Percentiles rank a stretch among this genome's conserved stretches.
These are phyloP conservation scores for Lasiosphaeria ovina DNA, from an alignment of 495 filamentous ascomycete genomes.

Conservation along the genomic window DNA sequence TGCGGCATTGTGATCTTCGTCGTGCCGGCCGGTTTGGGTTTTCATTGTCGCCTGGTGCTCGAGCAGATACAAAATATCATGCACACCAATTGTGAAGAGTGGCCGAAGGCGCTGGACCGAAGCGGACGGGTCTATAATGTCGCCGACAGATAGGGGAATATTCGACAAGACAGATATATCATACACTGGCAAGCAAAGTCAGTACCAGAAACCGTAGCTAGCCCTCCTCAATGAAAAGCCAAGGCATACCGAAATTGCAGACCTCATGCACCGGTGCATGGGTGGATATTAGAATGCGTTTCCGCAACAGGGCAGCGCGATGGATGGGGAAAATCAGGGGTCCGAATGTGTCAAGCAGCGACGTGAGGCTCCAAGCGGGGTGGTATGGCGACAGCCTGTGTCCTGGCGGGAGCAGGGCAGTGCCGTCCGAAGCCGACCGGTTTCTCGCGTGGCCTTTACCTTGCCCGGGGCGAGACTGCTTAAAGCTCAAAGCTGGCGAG, in stretches of 20 bases:
- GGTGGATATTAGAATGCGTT: slow-evolving; percentile 80
- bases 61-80: slow-evolving; percentile 81
- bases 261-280: slow-evolving; percentile 79
- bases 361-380: slow-evolving; percentile 77
- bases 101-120: slow-evolving; percentile 69
- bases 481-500: slow-evolving; percentile 45
- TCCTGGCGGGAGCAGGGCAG: slow-evolving; percentile 61
- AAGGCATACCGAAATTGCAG: slow-evolving; percentile 78
- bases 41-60: slow-evolving; percentile 46
- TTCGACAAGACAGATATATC: slow-evolving; percentile 87
- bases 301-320: slow-evolving; percentile 81
- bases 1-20: slow-evolving; percentile 21
- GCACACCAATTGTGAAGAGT: slow-evolving; percentile 86
- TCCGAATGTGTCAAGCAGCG: slow-evolving; percentile 77
- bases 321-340: slow-evolving; percentile 89
- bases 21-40: slow-evolving; percentile 20
- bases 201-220: not conserved
- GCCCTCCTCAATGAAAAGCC: not conserved
- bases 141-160: slow-evolving; percentile 61
- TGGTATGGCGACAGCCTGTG: slow-evolving; percentile 76
- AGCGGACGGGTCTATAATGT: slow-evolving; percentile 60
- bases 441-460: slow-evolving; percentile 49
- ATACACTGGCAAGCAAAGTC: slow-evolving; percentile 62
- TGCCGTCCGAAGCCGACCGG: slow-evolving; percentile 59
- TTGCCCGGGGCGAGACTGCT: slow-evolving; percentile 25